Percentiles rank a stretch among this genome's conserved stretches.
Conservation (phyloP, 148 eudicot species). For the Polygonum maritimum region DNA sequence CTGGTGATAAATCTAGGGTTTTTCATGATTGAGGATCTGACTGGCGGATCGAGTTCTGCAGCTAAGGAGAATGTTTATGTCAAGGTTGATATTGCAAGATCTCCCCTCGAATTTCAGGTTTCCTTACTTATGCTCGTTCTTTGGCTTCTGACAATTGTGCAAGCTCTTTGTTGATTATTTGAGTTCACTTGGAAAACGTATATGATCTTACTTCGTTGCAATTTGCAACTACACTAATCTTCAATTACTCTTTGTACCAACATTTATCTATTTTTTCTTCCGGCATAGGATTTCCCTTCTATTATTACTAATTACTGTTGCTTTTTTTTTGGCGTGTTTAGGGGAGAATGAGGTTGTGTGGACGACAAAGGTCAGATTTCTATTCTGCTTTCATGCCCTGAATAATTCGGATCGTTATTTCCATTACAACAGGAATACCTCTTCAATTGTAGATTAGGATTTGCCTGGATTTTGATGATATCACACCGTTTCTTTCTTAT, state of each 20-base stretch:
- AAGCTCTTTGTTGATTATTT: not conserved
- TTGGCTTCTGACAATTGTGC: not conserved
- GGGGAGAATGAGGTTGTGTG: too few species aligned
- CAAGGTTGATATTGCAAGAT: slow-evolving; percentile 56
- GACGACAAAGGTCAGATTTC: too few species aligned
- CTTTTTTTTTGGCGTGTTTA: too few species aligned
- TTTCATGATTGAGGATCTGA: slow-evolving; percentile 30
- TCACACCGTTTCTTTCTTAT: too few species aligned
- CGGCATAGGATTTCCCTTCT: too few species aligned
- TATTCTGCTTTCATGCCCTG: too few species aligned
- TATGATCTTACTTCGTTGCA: not conserved
- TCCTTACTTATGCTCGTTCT: not conserved
- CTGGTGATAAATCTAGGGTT: slow-evolving; percentile 23
- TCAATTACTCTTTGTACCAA: not conserved
- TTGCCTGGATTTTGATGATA: too few species aligned
- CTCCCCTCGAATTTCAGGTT: slow-evolving; percentile 72
- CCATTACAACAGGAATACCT: too few species aligned
- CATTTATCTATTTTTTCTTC: not conserved
- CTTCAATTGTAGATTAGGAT: too few species aligned
- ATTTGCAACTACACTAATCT: not conserved
- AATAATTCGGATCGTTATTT: too few species aligned
- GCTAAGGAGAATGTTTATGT: slow-evolving; percentile 68
- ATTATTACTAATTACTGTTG: too few species aligned
- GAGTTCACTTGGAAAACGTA: not conserved
- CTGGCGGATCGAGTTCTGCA: slow-evolving; percentile 31